phyloP scores from a whole-genome alignment of 192 early-diverging fungal genomes.

The Coemansia sp. region DNA sequence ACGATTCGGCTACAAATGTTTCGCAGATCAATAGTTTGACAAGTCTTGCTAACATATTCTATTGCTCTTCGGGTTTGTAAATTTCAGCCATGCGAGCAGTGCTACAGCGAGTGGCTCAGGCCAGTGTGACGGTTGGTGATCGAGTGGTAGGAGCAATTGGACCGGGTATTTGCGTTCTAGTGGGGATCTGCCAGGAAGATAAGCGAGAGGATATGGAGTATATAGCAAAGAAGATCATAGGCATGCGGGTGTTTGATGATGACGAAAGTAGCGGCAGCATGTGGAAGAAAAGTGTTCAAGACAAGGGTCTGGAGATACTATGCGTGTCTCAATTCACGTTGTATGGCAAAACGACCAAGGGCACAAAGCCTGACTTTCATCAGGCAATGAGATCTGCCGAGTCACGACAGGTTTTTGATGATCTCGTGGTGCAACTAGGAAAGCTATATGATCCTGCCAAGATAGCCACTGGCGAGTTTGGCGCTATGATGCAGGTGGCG shows the following conservation, averaged over 20 bases:
- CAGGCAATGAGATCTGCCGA: constrained; percentile 73
- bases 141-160: constrained; percentile 75
- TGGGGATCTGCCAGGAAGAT: constrained; percentile 70
- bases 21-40: not conserved
- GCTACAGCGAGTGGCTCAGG: constrained; percentile 62
- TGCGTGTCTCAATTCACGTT: constrained; percentile 95
- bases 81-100: constrained; percentile 60
- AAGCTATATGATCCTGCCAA: constrained; percentile 61
- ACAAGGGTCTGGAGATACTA: constrained; percentile 71
- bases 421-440: constrained; percentile 70
- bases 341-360: constrained; percentile 77
- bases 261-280: constrained; percentile 52
- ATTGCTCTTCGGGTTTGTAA: not conserved
- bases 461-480: constrained; percentile 85
- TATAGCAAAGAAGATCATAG: constrained; percentile 81
- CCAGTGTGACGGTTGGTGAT: constrained; percentile 70
- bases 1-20: not conserved
- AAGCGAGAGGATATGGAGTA: constrained; percentile 76
- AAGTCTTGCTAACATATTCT: not conserved
- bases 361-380: constrained; percentile 91
- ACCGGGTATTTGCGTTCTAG: constrained; percentile 72
- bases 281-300: constrained; percentile 82
- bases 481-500: constrained; percentile 94
- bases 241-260: constrained; percentile 75
- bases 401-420: constrained; percentile 71